phyloP scores from a whole-genome alignment of 257 asterid species.

The Pogostemon cablin region DNA sequence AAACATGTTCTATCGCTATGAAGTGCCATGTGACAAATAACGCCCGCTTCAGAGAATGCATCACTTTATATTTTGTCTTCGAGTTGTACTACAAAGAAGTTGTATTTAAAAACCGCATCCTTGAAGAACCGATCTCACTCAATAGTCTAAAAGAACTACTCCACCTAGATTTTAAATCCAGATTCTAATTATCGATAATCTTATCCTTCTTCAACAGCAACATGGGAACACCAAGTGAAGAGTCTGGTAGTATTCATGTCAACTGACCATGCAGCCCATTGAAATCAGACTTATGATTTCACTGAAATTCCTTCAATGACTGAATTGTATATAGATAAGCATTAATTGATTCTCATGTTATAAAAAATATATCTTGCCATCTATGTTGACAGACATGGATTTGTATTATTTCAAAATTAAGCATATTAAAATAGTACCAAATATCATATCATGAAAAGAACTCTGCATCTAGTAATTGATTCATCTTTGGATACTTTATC shows the following conservation, averaged over 20 bases:
- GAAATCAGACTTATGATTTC: too few species aligned
- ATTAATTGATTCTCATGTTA: too few species aligned
- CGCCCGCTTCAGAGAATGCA: conserved; percentile 86
- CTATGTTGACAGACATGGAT: too few species aligned
- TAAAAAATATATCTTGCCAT: too few species aligned
- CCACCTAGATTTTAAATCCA: conserved; percentile 38
- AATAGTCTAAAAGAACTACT: conserved; percentile 49
- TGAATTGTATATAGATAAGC: too few species aligned
- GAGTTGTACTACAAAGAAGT: conserved; percentile 33
- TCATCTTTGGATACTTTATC: too few species aligned
- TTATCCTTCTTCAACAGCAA: conserved; percentile 25
- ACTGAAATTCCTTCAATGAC: too few species aligned
- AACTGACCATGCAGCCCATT: background rate
- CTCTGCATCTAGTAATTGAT: too few species aligned
- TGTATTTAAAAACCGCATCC: conserved; percentile 50
- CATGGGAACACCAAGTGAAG: background rate
- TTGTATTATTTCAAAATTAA: too few species aligned
- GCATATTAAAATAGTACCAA: too few species aligned
- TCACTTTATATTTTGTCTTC: conserved; percentile 55
- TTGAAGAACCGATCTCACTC: conserved; percentile 51
- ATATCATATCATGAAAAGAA: too few species aligned
- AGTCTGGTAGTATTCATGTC: background rate
- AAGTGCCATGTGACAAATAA: conserved; percentile 85
- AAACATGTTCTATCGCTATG: conserved; percentile 52
- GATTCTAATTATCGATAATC: conserved; percentile 49